Base-by-base conservation (phyloP, 2,329 filamentous ascomycete species). In the Fusarium sp. region DNA sequence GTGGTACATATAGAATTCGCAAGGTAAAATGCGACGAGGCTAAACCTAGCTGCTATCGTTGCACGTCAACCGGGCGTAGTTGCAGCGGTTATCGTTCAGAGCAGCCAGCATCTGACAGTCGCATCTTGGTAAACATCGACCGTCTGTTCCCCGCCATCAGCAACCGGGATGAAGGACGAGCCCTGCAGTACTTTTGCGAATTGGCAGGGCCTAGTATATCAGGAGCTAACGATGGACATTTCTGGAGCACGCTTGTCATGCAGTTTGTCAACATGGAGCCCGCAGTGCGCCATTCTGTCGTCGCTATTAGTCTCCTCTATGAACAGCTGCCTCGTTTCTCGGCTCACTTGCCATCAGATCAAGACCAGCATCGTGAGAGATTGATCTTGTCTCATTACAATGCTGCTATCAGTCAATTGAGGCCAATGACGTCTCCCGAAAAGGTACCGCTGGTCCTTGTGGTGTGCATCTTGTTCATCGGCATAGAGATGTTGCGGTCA, bases 1-100 rank as follows among this genome's bases (percentile, higher is more conserved):
- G 4, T 25, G 23, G 23, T 25, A 25, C 2, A 25, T 25, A 8
- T 25, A 58, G 55, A 52, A 33, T 49, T 4, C 55, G 55, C 6
- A 58, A 52, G 31, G 27, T 58, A 4, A 58, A 58, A 39, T 58
- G 55, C 4, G 55, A 58, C 3, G 55, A 58, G 19, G 23, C 6
- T 1, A 57, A 41, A 10, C 55, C 55, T 0, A 44, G n/a, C 5
- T 58, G 53, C n/a, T 43, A 52, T n/a, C 55, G 53, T 10, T 58
- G 55, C 4, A 14, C 33, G 3, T 15, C 39, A 7, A 57, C 55
- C 6, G 55, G 55, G 8, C 36, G 55, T 0, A 58, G 23, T 3
- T 58, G 55, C 10, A 53, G 52, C 4, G 55, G 55, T 14, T 58
- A 58, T 27, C 15, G 11, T 6, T 5, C 23, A 25, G 19, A 19